phyloP scores from a whole-genome alignment of 441 rosid species.

The Pelargonium myrrhifolium region DNA sequence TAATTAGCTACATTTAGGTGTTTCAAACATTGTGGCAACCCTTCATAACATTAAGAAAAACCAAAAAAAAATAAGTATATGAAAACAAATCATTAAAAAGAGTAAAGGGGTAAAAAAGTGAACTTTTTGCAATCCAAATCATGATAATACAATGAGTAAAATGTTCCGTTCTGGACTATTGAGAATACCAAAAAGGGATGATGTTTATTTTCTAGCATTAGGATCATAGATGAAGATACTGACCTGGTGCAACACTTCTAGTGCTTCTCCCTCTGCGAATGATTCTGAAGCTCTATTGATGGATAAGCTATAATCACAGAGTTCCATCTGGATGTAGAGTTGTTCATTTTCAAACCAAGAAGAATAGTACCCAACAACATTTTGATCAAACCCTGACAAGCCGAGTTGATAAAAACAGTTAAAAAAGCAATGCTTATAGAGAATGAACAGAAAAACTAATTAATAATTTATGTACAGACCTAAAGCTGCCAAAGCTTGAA shows the following conservation, averaged over 20 bases:
- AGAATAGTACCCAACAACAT: conserved; percentile 69
- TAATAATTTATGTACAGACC: conserved; percentile 35
- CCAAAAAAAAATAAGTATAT: not conserved
- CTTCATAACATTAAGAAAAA: not conserved
- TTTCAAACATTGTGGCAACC: not conserved
- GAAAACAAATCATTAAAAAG: too few species aligned
- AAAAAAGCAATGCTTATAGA: not conserved
- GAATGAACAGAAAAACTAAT: not conserved
- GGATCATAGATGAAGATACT: not conserved
- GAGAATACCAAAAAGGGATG: too few species aligned
- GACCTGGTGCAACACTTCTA: conserved; percentile 67
- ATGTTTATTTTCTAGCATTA: too few species aligned
- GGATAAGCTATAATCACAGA: conserved; percentile 78
- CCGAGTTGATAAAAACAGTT: not conserved
- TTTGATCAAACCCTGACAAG: conserved; percentile 62
- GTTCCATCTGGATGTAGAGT: conserved; percentile 90
- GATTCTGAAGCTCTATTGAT: conserved; percentile 30
- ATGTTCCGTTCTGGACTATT: too few species aligned
- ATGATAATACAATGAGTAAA: not conserved
- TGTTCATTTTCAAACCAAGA: conserved; percentile 95
- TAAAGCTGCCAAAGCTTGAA: conserved; percentile 88
- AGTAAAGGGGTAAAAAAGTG: too few species aligned
- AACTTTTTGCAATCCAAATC: not conserved
- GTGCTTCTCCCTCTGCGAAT: conserved; percentile 49
- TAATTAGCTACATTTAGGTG: not conserved